phyloP scores from a whole-genome alignment of 2,329 filamentous ascomycete species.

The Penicillium sp. region DNA sequence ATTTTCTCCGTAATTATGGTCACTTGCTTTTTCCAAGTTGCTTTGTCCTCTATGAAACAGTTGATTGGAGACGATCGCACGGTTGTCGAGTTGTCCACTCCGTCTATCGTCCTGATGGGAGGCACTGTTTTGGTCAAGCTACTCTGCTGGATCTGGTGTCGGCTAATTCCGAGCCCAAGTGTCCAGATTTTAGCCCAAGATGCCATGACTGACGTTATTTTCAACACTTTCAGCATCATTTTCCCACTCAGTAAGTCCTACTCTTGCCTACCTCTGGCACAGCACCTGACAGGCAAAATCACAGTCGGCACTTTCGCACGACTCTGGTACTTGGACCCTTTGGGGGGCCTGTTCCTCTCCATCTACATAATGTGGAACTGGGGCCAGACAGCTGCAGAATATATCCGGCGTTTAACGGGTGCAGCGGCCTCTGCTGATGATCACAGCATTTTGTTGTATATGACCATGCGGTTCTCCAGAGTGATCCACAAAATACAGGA shows the following conservation, averaged over 20 bases:
- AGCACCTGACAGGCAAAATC: background rate
- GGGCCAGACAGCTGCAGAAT: conserved; percentile 60
- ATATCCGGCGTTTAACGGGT: conserved; percentile 62
- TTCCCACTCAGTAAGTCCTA: conserved; percentile 64
- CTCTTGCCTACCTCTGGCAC: background rate
- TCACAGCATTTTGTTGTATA: conserved; percentile 82
- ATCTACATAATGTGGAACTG: conserved; percentile 62
- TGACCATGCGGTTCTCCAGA: conserved; percentile 90
- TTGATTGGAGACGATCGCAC: conserved; percentile 59
- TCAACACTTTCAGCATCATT: conserved; percentile 85
- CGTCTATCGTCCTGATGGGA: conserved; percentile 77
- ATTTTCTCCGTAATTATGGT: conserved; percentile 67
- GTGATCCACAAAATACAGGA: conserved; percentile 69
- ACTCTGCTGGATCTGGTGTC: conserved; percentile 82
- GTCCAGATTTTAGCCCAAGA: conserved; percentile 76
- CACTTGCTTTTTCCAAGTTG: conserved; percentile 62
- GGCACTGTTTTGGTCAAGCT: conserved; percentile 79
- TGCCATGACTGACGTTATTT: conserved; percentile 75
- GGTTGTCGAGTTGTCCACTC: conserved; percentile 69
- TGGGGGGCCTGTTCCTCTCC: conserved; percentile 61
- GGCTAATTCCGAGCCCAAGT: conserved; percentile 78
- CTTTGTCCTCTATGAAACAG: conserved; percentile 60
- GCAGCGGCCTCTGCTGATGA: conserved; percentile 58
- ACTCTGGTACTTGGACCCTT: conserved; percentile 60
- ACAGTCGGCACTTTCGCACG: conserved; percentile 39